Evolutionary conservation across 1,139 yeast species (phyloP), one percentile per base, ranked within the genome.

Genomic region (Geotrichum citri-aurantii): DNA sequence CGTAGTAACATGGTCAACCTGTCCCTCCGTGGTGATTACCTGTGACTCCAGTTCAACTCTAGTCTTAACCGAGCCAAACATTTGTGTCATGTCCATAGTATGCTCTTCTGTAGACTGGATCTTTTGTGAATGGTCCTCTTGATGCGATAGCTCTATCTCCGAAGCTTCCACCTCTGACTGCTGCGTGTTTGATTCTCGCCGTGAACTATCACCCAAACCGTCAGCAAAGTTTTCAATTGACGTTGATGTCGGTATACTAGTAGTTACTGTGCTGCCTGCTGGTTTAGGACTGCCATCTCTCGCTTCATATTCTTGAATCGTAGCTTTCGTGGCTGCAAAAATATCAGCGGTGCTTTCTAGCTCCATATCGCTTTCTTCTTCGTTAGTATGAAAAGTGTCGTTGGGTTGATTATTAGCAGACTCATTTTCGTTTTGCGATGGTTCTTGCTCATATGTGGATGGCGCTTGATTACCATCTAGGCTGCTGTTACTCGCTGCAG

Each of bases 11-110:
- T 40, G 37, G 3, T 29, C 26, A 7, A n/a, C 40, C 21, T 50
- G 44, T 44, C 42, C n/a, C 14, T 12, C 10, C 23, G 42, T 11
- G 12, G 44, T 17, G 12, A 24, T 50, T 23, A 31, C 24, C 19
- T 19, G 48, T 14, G 46, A 54, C 19, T 40, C 57, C 23, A 40
- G 24, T 48, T 50, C 61, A 8, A 48, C 59, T 31, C 33, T 40
- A 29, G 50, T 42, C 24, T 50, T 53, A 27, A 59, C 54, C 6
- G 49, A 40, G 2, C 61, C 63, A 49, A 64, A 54, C 50, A 62
- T 53, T n/a, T 53, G 58, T 6, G 66, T 62, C 57, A 64, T 52
- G 26, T 64, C 66, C 65, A 64, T 63, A 3, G 65, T 63, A 42
- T 59, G 59, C 23, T 65, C 66, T 40, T 60, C 63, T 31, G n/a